Evolutionary conservation across 257 asterid genomes (phyloP), one percentile per base, ranked within the genome.

Genomic region (Datura wrightii): DNA sequence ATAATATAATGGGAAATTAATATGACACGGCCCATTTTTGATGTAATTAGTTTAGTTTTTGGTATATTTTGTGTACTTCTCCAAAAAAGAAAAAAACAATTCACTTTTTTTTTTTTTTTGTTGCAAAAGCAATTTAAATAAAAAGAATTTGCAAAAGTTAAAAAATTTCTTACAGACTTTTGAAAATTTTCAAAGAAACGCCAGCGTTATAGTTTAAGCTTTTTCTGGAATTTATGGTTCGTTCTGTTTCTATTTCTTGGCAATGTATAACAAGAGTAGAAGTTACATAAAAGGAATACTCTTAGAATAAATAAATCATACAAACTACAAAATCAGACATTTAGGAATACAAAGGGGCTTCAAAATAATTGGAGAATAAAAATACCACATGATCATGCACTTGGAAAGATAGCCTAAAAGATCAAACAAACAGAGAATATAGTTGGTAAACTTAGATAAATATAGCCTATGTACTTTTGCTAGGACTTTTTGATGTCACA

Each of bases 401-500:
- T 18, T 42, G 18, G 79, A 42, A 44, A 48, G 42, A 1, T 31
- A 52, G 50, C 8, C 62, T 31, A 76, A 76, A 48, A 13, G 5
- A 13, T 31, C 1, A 76, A 76, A 76, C 46, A 76, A 48, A 76
- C 60, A 50, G 62, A 52, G n/a, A 76, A 19, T 6, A 76, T 11
- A 46, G 9, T 34, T 62, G 4, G 72, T 65, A 65, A 11, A 14
- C 41, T 19, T 19, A 24, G 69, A 62, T 24, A 50, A 0, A n/a
- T 24, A 24, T 34, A 34, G 71, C 44, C 44, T 76, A 76, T 52
- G 82, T 50, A 50, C 31, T 50, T 74, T 24, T 19, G 60, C 59
- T 48, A 11, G 80, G 42, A 74, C 60, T 48, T 60, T 81, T 59
- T 60, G 84, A 44, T 44, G 84, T 41, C n/a, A 14, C 58, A 19